A percentile compares a stretch with the other conserved stretches of the same genome.
phyloP scores from a whole-genome alignment of 257 asterid species.

The Henckelia pumila region DNA sequence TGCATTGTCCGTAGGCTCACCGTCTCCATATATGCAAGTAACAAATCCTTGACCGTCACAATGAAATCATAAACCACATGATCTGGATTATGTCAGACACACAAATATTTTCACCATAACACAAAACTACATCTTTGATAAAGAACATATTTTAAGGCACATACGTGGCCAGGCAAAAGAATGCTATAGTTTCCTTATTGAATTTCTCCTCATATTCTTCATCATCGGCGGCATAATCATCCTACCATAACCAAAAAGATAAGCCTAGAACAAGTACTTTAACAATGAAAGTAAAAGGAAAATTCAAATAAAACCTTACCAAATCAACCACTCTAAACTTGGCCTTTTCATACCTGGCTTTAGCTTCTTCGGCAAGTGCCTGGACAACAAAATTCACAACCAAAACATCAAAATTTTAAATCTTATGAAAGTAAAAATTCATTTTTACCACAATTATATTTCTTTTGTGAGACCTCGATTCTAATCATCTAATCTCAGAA shows the following conservation, averaged over 20 bases:
- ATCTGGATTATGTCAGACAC: slow-evolving; percentile 17
- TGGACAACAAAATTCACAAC: slow-evolving; percentile 29
- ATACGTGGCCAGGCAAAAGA: slow-evolving; percentile 96
- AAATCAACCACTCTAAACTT: slow-evolving; percentile 69
- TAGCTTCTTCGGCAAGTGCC: slow-evolving; percentile 96
- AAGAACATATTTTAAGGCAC: slow-evolving; percentile 30
- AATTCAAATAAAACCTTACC: slow-evolving; percentile 40
- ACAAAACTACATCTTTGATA: not conserved
- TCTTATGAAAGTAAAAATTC: not conserved
- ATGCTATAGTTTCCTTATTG: slow-evolving; percentile 71
- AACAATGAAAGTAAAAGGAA: not conserved
- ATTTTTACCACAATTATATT: not conserved
- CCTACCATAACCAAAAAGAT: slow-evolving; percentile 44
- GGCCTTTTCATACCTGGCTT: slow-evolving; percentile 86
- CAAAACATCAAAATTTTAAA: slow-evolving; percentile 8
- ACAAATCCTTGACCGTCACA: slow-evolving; percentile 48
- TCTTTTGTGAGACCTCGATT: too few species aligned
- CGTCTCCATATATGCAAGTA: slow-evolving; percentile 90
- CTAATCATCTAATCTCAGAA: too few species aligned
- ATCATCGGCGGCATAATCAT: slow-evolving; percentile 95
- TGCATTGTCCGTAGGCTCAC: slow-evolving; percentile 99
- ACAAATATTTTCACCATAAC: slow-evolving; percentile 16
- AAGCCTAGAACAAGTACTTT: not conserved
- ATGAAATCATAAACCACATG: slow-evolving; percentile 24
- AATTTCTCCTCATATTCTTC: slow-evolving; percentile 90